Percentiles rank a stretch among this genome's conserved stretches.
phyloP scores from a whole-genome alignment of 106 monocot species.

The Allium cepa region DNA sequence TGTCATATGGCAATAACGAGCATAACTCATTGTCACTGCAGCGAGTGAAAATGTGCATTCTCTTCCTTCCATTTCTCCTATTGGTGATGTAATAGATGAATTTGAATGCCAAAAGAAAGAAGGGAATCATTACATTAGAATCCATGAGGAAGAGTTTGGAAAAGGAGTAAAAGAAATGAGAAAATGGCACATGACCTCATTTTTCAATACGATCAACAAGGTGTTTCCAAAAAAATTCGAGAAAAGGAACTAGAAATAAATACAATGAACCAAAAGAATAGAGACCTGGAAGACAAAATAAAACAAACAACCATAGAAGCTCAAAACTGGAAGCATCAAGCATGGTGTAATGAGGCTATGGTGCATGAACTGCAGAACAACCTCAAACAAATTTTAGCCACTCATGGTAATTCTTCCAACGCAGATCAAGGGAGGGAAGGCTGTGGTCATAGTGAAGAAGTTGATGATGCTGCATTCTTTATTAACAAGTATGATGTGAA shows the following conservation, averaged over 20 bases:
- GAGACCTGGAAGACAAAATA: constrained; percentile 31
- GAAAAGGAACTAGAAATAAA: constrained; percentile 66
- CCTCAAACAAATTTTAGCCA: constrained; percentile 38
- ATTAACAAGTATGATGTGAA: constrained; percentile 1
- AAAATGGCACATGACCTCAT: constrained; percentile 29
- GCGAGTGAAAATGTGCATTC: too few relatives aligned
- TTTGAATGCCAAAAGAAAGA: too few relatives aligned
- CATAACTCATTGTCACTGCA: too few relatives aligned
- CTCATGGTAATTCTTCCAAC: constrained; percentile 7
- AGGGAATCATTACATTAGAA: too few relatives aligned
- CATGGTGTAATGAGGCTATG: constrained; percentile 44
- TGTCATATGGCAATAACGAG: too few relatives aligned
- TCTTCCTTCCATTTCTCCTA: too few relatives aligned
- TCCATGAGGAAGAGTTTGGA: constrained; percentile 20
- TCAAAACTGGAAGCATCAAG: constrained; percentile 50
- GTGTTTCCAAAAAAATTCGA: constrained; percentile 17
- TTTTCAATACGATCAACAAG: constrained; percentile 29
- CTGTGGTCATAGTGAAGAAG: constrained; percentile 53
- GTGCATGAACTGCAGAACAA: constrained; percentile 28
- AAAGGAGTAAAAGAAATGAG: constrained; percentile 54
- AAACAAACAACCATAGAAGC: constrained; percentile 33
- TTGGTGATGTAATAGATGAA: too few relatives aligned
- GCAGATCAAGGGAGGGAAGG: constrained; percentile 31
- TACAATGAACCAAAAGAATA: constrained; percentile 39
- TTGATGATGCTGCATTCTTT: constrained; percentile 30